Evolutionary conservation across 1,284 basidiomycete genomes (phyloP), one percentile per base, ranked within the genome.

Genomic region (Meira miltonrushii): DNA sequence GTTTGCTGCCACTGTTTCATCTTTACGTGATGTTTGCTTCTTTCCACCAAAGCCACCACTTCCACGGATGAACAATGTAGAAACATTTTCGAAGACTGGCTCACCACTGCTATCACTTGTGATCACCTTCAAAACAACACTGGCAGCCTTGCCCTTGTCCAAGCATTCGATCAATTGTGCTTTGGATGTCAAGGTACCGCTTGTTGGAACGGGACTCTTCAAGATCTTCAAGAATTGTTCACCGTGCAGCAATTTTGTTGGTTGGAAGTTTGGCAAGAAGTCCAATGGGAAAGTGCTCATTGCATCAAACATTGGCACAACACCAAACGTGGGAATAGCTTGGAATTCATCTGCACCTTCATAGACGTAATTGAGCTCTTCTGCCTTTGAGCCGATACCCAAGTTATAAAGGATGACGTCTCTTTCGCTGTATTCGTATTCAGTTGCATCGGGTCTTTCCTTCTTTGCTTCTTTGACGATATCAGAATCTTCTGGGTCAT

Each of bases 351-450:
- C 90, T 74, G 90, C 84, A 58, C 87, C 86, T 81, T 98, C 95
- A 74, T 87, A 99, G 2, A 87, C 87, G 86, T 91, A 93, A 68
- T 92, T 85, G 23, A 96, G 84, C 65, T 99, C 92, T 75, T 88
- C 86, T 79, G 88, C 92, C 5, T 87, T 93, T 17, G 93, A 94
- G n/a, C 94, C 95, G 50, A 98, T 81, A 55, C 94, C 92, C 38
- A 98, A 83, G 80, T 96, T 96, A 83, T 98, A 99, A 11, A 98
- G 82, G 67, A 96, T 89, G 43, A 96, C 85, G 75, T 98, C 94
- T 39, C 89, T 85, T 81, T 95, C 92, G 10, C 85, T 85, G 81
- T 89, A 99, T 28, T 79, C 82, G 60, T 65, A 75, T 53, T 75
- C 72, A 28, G 64, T 62, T 39, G 66, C 47, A 39, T 76, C 68